Evolutionary conservation across 2,329 filamentous ascomycete genomes (phyloP).

Genomic region (Echinosphaeria canescens): DNA sequence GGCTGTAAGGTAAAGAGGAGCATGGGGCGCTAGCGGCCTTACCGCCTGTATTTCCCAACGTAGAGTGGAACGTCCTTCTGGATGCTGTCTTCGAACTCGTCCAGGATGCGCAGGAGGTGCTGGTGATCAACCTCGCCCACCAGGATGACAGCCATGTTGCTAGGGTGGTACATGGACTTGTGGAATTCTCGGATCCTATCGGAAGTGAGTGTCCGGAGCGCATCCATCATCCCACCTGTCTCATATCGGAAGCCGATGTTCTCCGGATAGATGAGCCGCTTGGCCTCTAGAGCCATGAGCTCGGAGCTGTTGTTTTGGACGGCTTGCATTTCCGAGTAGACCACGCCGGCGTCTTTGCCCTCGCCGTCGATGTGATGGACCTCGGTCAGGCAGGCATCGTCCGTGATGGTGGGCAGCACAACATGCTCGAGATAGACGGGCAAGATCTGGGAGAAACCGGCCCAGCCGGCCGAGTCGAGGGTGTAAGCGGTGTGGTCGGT

Average conservation of each 20-base stretch:
- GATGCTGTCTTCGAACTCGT: constrained; percentile 76
- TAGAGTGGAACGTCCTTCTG: constrained; percentile 59
- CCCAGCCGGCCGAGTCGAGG: constrained; percentile 87
- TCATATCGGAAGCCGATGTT: constrained; percentile 89
- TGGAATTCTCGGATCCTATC: constrained; percentile 92
- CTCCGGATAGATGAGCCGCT: constrained; percentile 67
- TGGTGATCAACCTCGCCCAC: constrained; percentile 80
- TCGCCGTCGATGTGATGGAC: constrained; percentile 89
- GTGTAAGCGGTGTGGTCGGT: constrained; percentile 95
- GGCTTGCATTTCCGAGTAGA: constrained; percentile 98
- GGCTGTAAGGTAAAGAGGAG: background rate
- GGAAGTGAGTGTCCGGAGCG: constrained; percentile 64
- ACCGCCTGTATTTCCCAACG: constrained; percentile 53
- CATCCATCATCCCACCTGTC: constrained; percentile 94
- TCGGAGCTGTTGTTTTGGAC: constrained; percentile 70
- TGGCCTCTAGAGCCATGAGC: constrained; percentile 69
- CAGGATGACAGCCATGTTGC: constrained; percentile 78
- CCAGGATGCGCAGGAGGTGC: constrained; percentile 59
- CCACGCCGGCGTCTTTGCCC: constrained; percentile 87
- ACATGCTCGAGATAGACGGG: constrained; percentile 93
- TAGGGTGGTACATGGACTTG: constrained; percentile 92
- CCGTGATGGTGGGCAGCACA: constrained; percentile 75
- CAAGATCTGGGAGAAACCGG: constrained; percentile 84
- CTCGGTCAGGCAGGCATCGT: constrained; percentile 84
- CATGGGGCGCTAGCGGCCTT: constrained; percentile 2